Conservation (phyloP, 2,329 filamentous ascomycete species). For the Xylariaceae sp. region DNA sequence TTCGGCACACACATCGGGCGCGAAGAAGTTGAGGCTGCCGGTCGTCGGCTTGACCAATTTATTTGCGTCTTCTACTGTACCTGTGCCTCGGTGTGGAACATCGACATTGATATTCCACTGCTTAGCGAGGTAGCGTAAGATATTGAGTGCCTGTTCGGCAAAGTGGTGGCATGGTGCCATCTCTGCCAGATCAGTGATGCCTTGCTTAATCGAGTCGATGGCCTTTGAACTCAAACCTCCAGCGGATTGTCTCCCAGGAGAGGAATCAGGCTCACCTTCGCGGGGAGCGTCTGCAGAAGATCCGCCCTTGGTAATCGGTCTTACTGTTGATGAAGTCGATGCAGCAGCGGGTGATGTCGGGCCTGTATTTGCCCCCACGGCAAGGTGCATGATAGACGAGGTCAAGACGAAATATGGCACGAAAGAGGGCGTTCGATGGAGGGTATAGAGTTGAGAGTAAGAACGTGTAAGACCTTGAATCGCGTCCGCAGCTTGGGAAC, state of each 20-base stretch:
- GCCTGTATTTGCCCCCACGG: slow-evolving; percentile 43
- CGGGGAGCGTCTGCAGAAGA: no score
- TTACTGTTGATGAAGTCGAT: slow-evolving; percentile 17
- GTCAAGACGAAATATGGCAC: slow-evolving; percentile 62
- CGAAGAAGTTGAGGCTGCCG: slow-evolving; percentile 56
- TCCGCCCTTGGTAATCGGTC: slow-evolving; percentile 8
- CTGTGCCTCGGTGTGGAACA: slow-evolving; percentile 34
- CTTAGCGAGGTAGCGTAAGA: slow-evolving; percentile 54
- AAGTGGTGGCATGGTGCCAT: slow-evolving; percentile 62
- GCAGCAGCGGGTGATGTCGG: slow-evolving; percentile 20
- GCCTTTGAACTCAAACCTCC: slow-evolving; percentile 40
- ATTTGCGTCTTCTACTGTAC: slow-evolving; percentile 36
- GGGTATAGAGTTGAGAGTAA: slow-evolving; percentile 57
- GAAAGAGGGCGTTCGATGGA: slow-evolving; percentile 58
- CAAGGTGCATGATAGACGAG: slow-evolving; percentile 59
- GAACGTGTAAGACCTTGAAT: slow-evolving; percentile 56
- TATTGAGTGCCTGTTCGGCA: slow-evolving; percentile 59
- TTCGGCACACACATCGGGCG: slow-evolving; percentile 45
- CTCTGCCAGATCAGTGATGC: slow-evolving; percentile 56
- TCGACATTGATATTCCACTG: slow-evolving; percentile 59
- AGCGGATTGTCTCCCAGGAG: no score
- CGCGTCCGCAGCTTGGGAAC: slow-evolving; percentile 59
- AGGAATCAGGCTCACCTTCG: no score
- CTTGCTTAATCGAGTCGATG: slow-evolving; percentile 47
- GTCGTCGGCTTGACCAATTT: slow-evolving; percentile 46